Conservation (phyloP, 129 eudicot species). For the Tanacetum coccineum region DNA sequence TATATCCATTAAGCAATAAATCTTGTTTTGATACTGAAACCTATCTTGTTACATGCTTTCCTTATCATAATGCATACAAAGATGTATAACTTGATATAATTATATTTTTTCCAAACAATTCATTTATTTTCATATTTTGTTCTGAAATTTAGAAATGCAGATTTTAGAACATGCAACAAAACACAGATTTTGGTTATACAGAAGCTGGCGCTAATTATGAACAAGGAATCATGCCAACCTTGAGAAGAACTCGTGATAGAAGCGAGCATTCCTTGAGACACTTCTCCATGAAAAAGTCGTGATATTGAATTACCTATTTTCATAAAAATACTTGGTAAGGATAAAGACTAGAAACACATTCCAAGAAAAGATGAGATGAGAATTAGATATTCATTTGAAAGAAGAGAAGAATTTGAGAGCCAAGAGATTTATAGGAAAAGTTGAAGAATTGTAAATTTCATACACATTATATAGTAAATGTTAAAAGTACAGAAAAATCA, state of each 20-base stretch:
- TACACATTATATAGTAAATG: constrained; percentile 4
- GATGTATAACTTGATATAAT: not conserved
- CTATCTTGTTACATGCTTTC: not conserved
- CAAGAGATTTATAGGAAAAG: not conserved
- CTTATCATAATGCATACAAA: not conserved
- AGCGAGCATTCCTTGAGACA: constrained; percentile 96
- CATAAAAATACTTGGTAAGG: constrained; percentile 6
- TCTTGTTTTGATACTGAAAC: not conserved
- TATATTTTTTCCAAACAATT: not conserved
- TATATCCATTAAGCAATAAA: not conserved
- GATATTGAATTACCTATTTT: constrained; percentile 85
- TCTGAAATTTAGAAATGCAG: not conserved
- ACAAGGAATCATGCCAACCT: constrained; percentile 42
- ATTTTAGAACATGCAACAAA: not conserved
- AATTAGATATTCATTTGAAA: not conserved
- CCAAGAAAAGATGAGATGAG: not conserved
- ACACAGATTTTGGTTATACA: not conserved
- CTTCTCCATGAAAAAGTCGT: constrained; percentile 88
- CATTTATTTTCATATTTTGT: not conserved
- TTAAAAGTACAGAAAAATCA: constrained; percentile 12
- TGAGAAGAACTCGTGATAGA: constrained; percentile 86
- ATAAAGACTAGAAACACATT: not conserved
- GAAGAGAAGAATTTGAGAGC: not conserved
- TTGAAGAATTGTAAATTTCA: not conserved
- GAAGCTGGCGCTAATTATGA: constrained; percentile 4